A percentile compares a stretch with the other conserved stretches of the same genome.
Evolutionary conservation across 2,329 filamentous ascomycete genomes (phyloP).

Genomic region (Thermothelomyces thermophilus): DNA sequence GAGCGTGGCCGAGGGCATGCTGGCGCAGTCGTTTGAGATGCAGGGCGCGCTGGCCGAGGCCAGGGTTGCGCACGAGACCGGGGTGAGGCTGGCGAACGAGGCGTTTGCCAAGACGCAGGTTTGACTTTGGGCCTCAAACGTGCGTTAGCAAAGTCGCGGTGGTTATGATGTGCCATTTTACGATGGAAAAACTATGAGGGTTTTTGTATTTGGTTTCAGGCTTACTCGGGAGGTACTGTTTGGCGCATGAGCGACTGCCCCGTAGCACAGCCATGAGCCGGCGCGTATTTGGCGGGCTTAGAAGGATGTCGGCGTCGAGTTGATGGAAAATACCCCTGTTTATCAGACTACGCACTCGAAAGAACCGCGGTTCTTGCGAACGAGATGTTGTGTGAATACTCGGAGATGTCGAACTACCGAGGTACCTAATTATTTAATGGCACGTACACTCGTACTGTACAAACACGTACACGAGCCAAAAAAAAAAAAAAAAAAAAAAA

Average conservation of each 20-base stretch:
- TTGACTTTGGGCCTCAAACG: neutral
- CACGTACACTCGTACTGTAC: too few relatives aligned
- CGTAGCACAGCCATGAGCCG: neutral
- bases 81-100: slow-evolving; percentile 21
- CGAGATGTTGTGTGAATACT: neutral
- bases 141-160: neutral
- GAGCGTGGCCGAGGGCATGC: slow-evolving; percentile 73
- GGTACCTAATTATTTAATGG: too few relatives aligned
- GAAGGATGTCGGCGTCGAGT: slow-evolving; percentile 2
- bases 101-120: slow-evolving; percentile 19
- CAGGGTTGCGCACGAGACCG: slow-evolving; percentile 8
- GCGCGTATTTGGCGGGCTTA: neutral
- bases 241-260: neutral
- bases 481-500: too few relatives aligned
- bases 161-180: too few relatives aligned
- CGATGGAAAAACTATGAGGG: too few relatives aligned
- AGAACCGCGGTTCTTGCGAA: neutral
- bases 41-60: slow-evolving; percentile 43
- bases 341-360: neutral
- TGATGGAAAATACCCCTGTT: slow-evolving; percentile 4
- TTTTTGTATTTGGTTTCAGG: too few relatives aligned
- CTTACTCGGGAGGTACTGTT: too few relatives aligned
- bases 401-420: too few relatives aligned
- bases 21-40: slow-evolving; percentile 67
- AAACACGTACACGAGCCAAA: too few relatives aligned